Base-by-base conservation (phyloP, 768 basidiomycete genomes). In the Xerocomellus amylosporus region DNA sequence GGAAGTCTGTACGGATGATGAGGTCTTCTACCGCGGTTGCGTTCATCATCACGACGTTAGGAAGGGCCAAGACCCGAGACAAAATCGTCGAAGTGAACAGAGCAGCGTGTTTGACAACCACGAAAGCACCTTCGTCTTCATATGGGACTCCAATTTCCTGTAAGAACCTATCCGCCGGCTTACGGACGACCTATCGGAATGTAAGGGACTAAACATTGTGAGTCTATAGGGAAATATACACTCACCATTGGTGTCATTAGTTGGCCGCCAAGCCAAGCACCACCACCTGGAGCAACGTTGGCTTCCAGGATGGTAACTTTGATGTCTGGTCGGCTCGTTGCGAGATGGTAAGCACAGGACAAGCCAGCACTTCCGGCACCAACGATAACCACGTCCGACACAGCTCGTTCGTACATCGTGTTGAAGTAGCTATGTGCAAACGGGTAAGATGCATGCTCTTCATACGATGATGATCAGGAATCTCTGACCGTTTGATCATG, bases 11-110 rank as follows among this genome's bases (percentile, higher is more conserved):
- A 60, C 80, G 80, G 50, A 87, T 79, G 70, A 90, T 84, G 44
- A 90, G 79, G 66, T 90, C 89, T 67, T 90, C 88, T n/a, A 87
- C 86, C 8, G 87, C 83, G 4, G 88, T 90, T 24, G 86, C 86
- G 71, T 89, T 89, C 77, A 89, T 81, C 71, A 88, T 70, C 31
- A 85, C 81, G 46, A 89, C 85, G 60, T 89, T 89, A 15, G 84
- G 84, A 60, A 85, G 72, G 13, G 84, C 77, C 55, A 89, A 80
- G 51, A 88, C 86, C 44, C 81, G 80, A 53, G 86, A 85, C 36
- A 92, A 74, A 43, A 90, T 69, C 1, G 88, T 90, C 14, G 87
- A 84, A 2, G 88, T 92, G 77, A 90, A 90, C 56, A 90, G 75
- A 0, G 88, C 88, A 1, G 88, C 87, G 60, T 90, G 88, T 67